Evolutionary conservation across 2,329 filamentous ascomycete species (phyloP).

Genomic region (Cladobotryum mycophilum): DNA sequence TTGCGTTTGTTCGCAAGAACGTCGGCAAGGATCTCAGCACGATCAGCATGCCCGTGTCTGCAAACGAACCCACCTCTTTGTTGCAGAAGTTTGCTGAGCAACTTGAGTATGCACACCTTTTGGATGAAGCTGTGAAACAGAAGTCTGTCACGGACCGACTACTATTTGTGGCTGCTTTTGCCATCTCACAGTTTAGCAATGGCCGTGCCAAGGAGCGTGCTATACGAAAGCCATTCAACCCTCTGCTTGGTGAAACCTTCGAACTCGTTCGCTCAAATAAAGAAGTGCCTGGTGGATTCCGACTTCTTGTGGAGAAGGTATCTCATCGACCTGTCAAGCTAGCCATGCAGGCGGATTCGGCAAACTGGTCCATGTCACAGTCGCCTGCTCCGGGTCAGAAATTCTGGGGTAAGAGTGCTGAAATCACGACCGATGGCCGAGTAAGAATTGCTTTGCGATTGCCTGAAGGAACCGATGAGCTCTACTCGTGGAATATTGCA

Average conservation of each 20-base stretch:
- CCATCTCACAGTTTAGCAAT: conserved; percentile 77
- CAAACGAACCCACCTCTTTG: conserved; percentile 86
- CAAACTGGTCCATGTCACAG: conserved; percentile 80
- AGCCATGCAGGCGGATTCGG: conserved; percentile 86
- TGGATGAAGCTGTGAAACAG: conserved; percentile 66
- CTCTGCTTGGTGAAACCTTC: conserved; percentile 90
- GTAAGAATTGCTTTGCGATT: conserved; percentile 67
- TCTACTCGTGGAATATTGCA: conserved; percentile 82
- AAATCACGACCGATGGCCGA: conserved; percentile 87
- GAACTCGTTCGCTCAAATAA: conserved; percentile 84
- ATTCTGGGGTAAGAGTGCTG: conserved; percentile 96
- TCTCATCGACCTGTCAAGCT: conserved; percentile 86
- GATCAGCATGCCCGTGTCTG: conserved; percentile 94
- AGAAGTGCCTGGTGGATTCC: conserved; percentile 65
- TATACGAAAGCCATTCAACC: conserved; percentile 94
- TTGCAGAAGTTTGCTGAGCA: conserved; percentile 86
- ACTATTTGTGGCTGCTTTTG: conserved; percentile 83
- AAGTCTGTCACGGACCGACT: conserved; percentile 61
- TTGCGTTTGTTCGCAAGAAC: conserved; percentile 92
- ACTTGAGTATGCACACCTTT: conserved; percentile 79
- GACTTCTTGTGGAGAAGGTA: conserved; percentile 93
- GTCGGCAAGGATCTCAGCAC: conserved; percentile 96
- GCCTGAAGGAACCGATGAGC: conserved; percentile 63
- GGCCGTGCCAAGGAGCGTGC: conserved; percentile 81
- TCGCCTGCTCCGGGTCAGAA: conserved; percentile 87